phyloP scores from a whole-genome alignment of 805 yeast genomes.

The Suhomyces pyralidae region DNA sequence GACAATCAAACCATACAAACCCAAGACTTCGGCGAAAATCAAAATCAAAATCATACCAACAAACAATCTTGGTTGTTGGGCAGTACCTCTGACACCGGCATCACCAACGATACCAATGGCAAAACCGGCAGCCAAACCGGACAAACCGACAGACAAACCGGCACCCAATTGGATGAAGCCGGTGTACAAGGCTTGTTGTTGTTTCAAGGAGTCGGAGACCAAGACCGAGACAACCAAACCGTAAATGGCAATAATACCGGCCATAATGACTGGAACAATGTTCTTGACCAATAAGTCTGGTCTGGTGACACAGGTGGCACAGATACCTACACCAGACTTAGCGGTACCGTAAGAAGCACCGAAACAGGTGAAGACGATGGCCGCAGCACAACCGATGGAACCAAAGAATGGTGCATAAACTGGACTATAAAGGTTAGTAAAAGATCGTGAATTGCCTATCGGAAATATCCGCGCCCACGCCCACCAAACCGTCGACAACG shows the following conservation, averaged over 20 bases:
- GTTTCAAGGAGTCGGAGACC: conserved; percentile 84
- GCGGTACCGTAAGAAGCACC: conserved; percentile 99
- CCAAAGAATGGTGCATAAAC: conserved; percentile 84
- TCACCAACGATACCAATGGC: conserved; percentile 99
- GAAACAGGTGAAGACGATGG: conserved; percentile 96
- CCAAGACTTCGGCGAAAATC: conserved; percentile 98
- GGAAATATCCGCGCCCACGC: background rate
- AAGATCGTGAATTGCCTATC: background rate
- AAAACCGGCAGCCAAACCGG: conserved; percentile 97
- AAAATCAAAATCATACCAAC: conserved; percentile 98
- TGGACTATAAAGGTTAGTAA: conserved; percentile 28
- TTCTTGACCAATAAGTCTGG: conserved; percentile 93
- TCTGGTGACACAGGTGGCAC: conserved; percentile 96
- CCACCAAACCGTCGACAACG: background rate
- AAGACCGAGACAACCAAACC: conserved; percentile 95
- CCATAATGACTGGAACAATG: conserved; percentile 97
- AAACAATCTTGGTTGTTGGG: conserved; percentile 97
- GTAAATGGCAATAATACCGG: conserved; percentile 98
- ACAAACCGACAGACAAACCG: conserved; percentile 94
- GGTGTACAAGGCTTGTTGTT: conserved; percentile 89
- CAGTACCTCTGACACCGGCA: conserved; percentile 98
- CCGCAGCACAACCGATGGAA: conserved; percentile 98
- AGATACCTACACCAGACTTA: conserved; percentile 98
- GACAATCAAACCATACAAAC: conserved; percentile 97
- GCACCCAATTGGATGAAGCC: conserved; percentile 99